phyloP scores from a whole-genome alignment of 768 basidiomycete genomes.

The Russula olivacea region DNA sequence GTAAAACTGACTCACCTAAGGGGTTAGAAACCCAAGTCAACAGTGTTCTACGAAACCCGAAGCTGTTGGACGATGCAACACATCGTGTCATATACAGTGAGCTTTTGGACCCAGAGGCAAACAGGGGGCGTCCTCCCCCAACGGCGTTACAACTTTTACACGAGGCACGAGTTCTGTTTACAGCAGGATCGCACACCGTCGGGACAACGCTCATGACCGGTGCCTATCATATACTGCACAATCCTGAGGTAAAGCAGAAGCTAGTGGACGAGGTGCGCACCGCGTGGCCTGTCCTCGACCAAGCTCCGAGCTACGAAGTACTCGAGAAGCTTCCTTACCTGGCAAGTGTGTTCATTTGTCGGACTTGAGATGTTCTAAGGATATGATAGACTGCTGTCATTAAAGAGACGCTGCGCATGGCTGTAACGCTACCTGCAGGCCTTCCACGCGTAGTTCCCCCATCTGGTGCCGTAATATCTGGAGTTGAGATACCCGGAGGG shows the following conservation, averaged over 20 bases:
- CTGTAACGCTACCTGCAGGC: background rate
- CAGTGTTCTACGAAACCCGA: conserved; percentile 1
- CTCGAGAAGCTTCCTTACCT: conserved; percentile 17
- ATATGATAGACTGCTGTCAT: conserved; percentile 16
- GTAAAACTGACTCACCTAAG: background rate
- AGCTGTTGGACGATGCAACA: conserved; percentile 4
- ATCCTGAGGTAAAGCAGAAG: background rate
- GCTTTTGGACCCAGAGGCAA: conserved; percentile 5
- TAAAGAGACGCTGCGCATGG: conserved; percentile 14
- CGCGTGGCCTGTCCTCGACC: conserved; percentile 12
- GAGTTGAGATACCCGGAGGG: conserved; percentile 13
- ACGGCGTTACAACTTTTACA: conserved; percentile 1
- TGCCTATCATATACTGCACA: conserved; percentile 7
- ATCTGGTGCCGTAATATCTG: conserved; percentile 13
- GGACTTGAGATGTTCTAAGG: background rate
- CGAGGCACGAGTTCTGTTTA: conserved; percentile 13
- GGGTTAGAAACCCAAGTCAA: conserved; percentile 1
- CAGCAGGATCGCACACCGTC: conserved; percentile 18
- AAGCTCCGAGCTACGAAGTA: conserved; percentile 11
- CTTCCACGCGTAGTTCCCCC: conserved; percentile 17
- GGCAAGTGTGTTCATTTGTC: background rate
- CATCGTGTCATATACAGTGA: conserved; percentile 19
- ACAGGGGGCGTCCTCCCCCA: background rate
- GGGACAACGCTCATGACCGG: conserved; percentile 16
- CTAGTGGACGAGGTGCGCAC: conserved; percentile 6